Evolutionary conservation across 768 basidiomycete genomes (phyloP).

Genomic region (Tricholoma bakamatsutake): DNA sequence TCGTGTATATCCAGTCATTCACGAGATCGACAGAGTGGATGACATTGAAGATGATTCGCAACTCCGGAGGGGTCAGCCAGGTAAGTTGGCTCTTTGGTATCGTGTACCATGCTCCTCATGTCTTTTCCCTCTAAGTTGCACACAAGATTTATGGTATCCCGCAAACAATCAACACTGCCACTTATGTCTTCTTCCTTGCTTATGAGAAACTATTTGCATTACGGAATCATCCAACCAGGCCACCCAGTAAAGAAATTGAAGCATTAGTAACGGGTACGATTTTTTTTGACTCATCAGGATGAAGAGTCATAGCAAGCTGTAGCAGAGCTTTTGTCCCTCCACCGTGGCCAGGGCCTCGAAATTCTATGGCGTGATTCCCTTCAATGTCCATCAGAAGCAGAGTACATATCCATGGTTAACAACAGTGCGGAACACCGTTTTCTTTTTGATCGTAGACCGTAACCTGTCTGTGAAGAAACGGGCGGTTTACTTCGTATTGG

Average conservation of each 20-base stretch:
- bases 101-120: neutral
- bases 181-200: conserved; percentile 95
- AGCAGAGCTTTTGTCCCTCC: conserved; percentile 76
- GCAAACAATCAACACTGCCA: conserved; percentile 95
- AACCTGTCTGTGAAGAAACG: conserved; percentile 55
- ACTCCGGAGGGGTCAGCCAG: conserved; percentile 80
- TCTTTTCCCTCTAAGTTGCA: conserved; percentile 44
- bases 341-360: conserved; percentile 93
- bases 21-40: conserved; percentile 33
- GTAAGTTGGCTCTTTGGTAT: conserved; percentile 25
- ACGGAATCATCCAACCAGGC: conserved; percentile 22
- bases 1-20: neutral
- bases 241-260: conserved; percentile 46
- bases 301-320: neutral
- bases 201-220: conserved; percentile 77
- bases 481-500: conserved; percentile 90
- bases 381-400: conserved; percentile 88
- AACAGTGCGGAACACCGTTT: conserved; percentile 54
- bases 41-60: conserved; percentile 93
- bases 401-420: conserved; percentile 95
- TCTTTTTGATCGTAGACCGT: neutral
- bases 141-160: conserved; percentile 97
- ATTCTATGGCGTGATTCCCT: conserved; percentile 92
- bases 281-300: neutral
- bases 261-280: conserved; percentile 66